Conservation (phyloP, 768 basidiomycete genomes). For the Termitomyces sp. region DNA sequence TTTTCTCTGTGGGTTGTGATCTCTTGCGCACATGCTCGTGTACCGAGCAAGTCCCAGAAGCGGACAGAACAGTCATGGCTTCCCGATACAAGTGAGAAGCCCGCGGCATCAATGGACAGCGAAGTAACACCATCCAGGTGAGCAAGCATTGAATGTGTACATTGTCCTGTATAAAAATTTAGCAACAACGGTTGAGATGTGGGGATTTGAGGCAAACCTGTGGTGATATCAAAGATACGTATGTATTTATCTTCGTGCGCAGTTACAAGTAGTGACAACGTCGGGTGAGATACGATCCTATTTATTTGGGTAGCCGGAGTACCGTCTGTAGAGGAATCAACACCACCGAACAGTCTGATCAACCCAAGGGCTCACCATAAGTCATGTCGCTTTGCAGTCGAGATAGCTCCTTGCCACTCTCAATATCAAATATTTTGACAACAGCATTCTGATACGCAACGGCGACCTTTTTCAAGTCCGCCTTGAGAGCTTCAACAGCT, state of each 20-base stretch:
- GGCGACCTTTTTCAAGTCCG: constrained; percentile 81
- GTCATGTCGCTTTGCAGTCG: constrained; percentile 57
- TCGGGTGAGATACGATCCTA: constrained; percentile 85
- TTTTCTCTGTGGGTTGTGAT: constrained; percentile 87
- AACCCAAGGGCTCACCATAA: constrained; percentile 40
- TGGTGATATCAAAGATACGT: constrained; percentile 79
- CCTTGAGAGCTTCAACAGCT: constrained; percentile 77
- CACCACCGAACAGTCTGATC: neutral
- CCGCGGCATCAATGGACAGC: constrained; percentile 82
- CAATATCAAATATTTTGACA: constrained; percentile 90
- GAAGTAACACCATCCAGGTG: constrained; percentile 93
- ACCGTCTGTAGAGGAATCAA: constrained; percentile 47
- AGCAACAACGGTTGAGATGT: neutral
- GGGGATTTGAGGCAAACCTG: constrained; percentile 47
- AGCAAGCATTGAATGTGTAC: constrained; percentile 85
- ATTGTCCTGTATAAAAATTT: constrained; percentile 53
- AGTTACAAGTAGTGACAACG: constrained; percentile 81
- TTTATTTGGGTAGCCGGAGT: constrained; percentile 80
- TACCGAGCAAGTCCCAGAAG: constrained; percentile 89
- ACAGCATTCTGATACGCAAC: constrained; percentile 88
- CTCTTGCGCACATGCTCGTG: constrained; percentile 84
- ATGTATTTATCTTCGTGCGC: constrained; percentile 95
- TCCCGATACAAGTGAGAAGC: constrained; percentile 83
- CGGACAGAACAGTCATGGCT: constrained; percentile 93
- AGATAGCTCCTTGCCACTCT: constrained; percentile 74